Conservation (phyloP, 352 stramenopile species). For the Phytophthora fragariaefolia region DNA sequence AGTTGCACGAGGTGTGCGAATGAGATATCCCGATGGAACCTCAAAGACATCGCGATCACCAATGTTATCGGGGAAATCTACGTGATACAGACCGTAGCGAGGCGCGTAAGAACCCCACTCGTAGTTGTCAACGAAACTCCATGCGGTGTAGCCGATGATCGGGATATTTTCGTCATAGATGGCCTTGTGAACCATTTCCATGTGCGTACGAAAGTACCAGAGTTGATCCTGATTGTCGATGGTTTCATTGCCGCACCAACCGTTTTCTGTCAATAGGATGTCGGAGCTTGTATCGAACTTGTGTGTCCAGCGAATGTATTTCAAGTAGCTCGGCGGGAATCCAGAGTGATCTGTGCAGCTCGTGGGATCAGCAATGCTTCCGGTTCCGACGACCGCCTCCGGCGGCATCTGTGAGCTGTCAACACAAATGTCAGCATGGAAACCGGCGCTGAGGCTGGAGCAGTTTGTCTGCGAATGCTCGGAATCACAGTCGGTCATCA, state of each 20-base stretch:
- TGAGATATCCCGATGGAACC: too few species aligned
- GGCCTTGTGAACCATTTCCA: neutral
- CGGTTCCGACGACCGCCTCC: too few species aligned
- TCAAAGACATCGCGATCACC: too few species aligned
- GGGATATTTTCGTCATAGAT: neutral
- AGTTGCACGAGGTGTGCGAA: too few species aligned
- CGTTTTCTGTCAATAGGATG: neutral
- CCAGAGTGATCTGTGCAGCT: neutral
- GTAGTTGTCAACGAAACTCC: neutral
- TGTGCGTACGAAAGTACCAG: neutral
- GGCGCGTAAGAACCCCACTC: constrained; percentile 3
- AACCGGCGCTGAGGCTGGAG: neutral
- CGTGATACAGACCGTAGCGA: constrained; percentile 17
- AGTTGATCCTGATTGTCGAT: neutral
- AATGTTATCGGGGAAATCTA: too few species aligned
- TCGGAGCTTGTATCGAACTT: neutral
- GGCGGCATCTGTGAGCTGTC: neutral
- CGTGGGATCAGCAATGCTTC: too few species aligned
- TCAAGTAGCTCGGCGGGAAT: neutral
- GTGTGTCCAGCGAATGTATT: neutral
- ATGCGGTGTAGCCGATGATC: neutral
- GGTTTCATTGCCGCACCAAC: constrained; percentile 1
- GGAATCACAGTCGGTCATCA: neutral
- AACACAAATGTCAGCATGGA: neutral
- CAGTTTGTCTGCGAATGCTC: neutral